A percentile compares a stretch with the other conserved stretches of the same genome.
These are phyloP conservation scores for Trichoderma gracile DNA, from an alignment of 2,329 filamentous ascomycete species.

Conservation along the genomic window DNA sequence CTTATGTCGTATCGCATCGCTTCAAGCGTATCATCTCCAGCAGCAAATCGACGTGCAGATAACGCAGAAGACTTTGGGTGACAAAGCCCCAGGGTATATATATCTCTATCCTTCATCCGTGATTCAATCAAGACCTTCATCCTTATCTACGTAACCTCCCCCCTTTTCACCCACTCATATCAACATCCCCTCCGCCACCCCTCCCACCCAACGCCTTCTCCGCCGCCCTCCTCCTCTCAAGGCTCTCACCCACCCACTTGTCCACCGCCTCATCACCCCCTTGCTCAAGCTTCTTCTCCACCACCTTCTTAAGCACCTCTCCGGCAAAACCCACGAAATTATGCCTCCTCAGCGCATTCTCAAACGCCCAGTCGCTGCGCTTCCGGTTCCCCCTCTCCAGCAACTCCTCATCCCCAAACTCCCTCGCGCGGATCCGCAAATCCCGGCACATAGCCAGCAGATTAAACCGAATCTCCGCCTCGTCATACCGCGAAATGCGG, in stretches of 20 bases:
- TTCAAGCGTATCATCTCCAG: too few species aligned
- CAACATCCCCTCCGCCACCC: constrained; percentile 44
- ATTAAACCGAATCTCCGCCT: constrained; percentile 91
- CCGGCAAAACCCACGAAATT: constrained; percentile 97
- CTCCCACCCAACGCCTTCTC: constrained; percentile 40
- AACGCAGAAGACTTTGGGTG: not conserved
- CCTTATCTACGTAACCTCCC: not conserved
- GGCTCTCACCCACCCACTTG: constrained; percentile 70
- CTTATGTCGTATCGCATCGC: too few species aligned
- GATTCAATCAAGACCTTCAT: not conserved
- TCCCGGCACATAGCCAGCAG: constrained; percentile 90
- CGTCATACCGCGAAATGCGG: constrained; percentile 80
- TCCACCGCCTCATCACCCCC: constrained; percentile 66
- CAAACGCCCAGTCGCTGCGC: constrained; percentile 85
- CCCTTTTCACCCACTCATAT: constrained; percentile 42
- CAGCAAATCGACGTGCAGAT: too few species aligned
- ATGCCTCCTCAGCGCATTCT: constrained; percentile 87
- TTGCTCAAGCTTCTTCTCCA: constrained; percentile 68
- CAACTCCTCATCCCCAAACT: constrained; percentile 79
- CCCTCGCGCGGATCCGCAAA: constrained; percentile 70
- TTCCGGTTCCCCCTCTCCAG: constrained; percentile 80
- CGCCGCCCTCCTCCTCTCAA: constrained; percentile 52
- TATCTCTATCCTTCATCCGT: not conserved
- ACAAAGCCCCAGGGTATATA: constrained; percentile 15
- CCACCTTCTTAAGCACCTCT: constrained; percentile 84